A percentile compares a stretch with the other conserved stretches of the same genome.
These are phyloP conservation scores for Saturnispora saitoi DNA, from an alignment of 805 yeast genomes.

Conservation along the genomic window DNA sequence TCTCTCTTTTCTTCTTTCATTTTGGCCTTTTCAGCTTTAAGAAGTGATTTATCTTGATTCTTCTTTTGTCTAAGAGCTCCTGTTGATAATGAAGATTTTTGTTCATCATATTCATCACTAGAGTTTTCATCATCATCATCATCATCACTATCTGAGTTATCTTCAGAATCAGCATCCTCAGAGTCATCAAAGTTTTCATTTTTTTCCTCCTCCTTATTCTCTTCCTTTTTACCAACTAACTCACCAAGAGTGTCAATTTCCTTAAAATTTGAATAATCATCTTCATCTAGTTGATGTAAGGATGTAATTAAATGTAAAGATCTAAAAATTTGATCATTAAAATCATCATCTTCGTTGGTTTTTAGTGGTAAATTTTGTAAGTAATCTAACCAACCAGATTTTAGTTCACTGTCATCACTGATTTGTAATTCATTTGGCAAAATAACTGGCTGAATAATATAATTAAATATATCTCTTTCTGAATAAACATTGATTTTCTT, in stretches of 20 bases:
- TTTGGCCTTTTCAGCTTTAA: conserved; percentile 63
- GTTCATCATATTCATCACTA: conserved; percentile 27
- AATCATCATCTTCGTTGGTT: conserved; percentile 39
- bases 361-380: conserved; percentile 52
- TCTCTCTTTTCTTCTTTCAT: conserved; percentile 74
- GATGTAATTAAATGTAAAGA: conserved; percentile 70
- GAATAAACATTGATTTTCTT: conserved; percentile 70
- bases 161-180: conserved; percentile 26
- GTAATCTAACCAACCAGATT: conserved; percentile 16
- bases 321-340: conserved; percentile 83
- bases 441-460: conserved; percentile 41
- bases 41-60: conserved; percentile 67
- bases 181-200: conserved; percentile 23
- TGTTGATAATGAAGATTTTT: conserved; percentile 20
- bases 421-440: conserved; percentile 30
- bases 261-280: conserved; percentile 74
- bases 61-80: conserved; percentile 53
- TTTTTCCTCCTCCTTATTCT: conserved; percentile 22
- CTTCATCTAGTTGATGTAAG: conserved; percentile 76
- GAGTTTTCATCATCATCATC: conserved; percentile 18
- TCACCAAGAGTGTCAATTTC: conserved; percentile 70
- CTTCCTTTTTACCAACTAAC: conserved; percentile 33
- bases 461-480: conserved; percentile 74
- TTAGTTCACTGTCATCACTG: neutral
- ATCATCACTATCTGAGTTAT: conserved; percentile 12